Evolutionary conservation across 2,329 filamentous ascomycete genomes (phyloP), one percentile per base, ranked within the genome.

Genomic region (Monilinia fructicola): DNA sequence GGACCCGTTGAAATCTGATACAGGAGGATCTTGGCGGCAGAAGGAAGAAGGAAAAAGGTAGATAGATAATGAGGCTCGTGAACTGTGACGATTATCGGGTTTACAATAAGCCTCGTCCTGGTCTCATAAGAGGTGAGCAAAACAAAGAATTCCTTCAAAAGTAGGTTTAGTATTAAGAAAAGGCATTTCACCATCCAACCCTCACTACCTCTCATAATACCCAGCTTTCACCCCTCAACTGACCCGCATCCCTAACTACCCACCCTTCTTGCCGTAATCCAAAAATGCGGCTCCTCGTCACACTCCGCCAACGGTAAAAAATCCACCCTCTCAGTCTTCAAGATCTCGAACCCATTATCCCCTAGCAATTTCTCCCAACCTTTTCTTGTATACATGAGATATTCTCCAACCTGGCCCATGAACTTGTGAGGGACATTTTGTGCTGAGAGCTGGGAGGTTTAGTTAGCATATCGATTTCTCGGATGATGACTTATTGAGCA

Each of bases 331-430:
- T n/a, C 16, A n/a, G 31, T 35, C 58, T 14, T 50, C 28, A 26
- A 21, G 26, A 60, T 60, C n/a, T 60, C n/a, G 21, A 50, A 50
- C n/a, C 58, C 58, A 50, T 50, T 50, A 2, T 38, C 58, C 2
- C 44, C 44, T n/a, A 60, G 48, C 1, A 60, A 16, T 7, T 40
- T 23, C 16, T 50, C 31, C 58, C 58, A 60, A 2, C 58, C 58
- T 12, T 26, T 35, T 18, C 18, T 48, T 1, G 58, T 60, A n/a
- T 48, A 48, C 18, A 48, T 48, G 9, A 48, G 44, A 7, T 48
- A 48, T 48, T 48, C 6, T 48, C 44, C 44, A n/a, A 40, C 14
- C 2, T 50, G 21, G 0, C 28, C 31, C 58, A 60, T 60, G 14
- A 60, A 60, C 12, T 3, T 38, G 7, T 31, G 6, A 1, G 44